Percentiles rank a stretch among this genome's conserved stretches.
These are phyloP conservation scores for Pneumocystis canis DNA, from an alignment of 1,139 yeast species.

Conservation along the genomic window DNA sequence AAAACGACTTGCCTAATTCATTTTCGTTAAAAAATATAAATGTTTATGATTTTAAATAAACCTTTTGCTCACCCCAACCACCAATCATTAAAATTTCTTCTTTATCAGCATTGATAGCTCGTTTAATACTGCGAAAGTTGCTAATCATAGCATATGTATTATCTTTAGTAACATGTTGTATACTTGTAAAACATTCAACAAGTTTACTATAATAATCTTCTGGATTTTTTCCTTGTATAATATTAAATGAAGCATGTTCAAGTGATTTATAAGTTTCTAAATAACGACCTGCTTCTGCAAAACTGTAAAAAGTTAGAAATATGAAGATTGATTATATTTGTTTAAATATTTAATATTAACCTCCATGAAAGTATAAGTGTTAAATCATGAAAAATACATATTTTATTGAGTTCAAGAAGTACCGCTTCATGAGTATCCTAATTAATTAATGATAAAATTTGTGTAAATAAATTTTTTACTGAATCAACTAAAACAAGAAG, in stretches of 20 bases:
- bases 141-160: slow-evolving; percentile 43
- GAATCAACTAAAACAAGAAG: slow-evolving; percentile 65
- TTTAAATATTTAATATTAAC: slow-evolving; percentile 16
- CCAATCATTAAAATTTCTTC: slow-evolving; percentile 25
- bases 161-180: slow-evolving; percentile 43
- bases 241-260: slow-evolving; percentile 23
- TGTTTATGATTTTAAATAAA: slow-evolving; percentile 14
- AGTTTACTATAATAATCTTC: slow-evolving; percentile 38
- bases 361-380: slow-evolving; percentile 68
- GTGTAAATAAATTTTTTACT: slow-evolving; percentile 23
- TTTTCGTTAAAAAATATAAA: not conserved
- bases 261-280: slow-evolving; percentile 27
- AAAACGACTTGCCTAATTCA: not conserved
- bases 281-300: slow-evolving; percentile 76
- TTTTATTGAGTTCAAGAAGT: slow-evolving; percentile 51
- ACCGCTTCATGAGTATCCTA: slow-evolving; percentile 44
- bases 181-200: slow-evolving; percentile 37
- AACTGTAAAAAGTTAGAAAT: slow-evolving; percentile 1
- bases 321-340: not conserved
- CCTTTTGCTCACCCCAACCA: slow-evolving; percentile 46
- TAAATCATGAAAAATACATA: slow-evolving; percentile 56
- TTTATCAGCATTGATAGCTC: slow-evolving; percentile 32
- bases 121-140: slow-evolving; percentile 38
- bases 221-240: slow-evolving; percentile 33
- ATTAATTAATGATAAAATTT: not conserved